Conservation (phyloP, 805 yeast species). For the Lachancea cidri region DNA sequence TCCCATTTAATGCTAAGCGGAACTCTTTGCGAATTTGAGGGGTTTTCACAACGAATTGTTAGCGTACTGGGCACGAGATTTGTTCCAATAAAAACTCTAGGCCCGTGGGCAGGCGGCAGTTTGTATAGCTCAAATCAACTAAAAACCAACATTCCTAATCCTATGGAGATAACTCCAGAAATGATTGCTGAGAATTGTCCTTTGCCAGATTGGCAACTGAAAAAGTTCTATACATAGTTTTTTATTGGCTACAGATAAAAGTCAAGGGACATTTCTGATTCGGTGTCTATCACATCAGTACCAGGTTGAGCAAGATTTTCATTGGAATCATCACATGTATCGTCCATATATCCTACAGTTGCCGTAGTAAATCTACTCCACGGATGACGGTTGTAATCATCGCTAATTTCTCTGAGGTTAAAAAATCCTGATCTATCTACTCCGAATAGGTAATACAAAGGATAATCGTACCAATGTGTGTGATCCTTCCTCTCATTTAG, state of each 20-base stretch:
- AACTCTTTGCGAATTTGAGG: background rate
- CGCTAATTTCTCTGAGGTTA: conserved; percentile 19
- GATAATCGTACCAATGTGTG: conserved; percentile 14
- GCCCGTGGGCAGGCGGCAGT: conserved; percentile 11
- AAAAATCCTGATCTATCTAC: conserved; percentile 24
- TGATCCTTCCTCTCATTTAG: conserved; percentile 15
- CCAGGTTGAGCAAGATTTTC: background rate
- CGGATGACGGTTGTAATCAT: conserved; percentile 16
- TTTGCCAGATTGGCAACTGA: conserved; percentile 16
- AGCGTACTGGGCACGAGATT: conserved; percentile 1
- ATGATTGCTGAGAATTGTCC: background rate
- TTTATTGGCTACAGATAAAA: conserved; percentile 3
- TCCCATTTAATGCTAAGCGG: conserved; percentile 6
- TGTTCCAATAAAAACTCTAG: conserved; percentile 2
- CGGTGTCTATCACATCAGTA: background rate
- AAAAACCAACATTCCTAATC: background rate
- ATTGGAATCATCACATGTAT: background rate
- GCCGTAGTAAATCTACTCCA: conserved; percentile 13
- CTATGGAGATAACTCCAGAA: conserved; percentile 1
- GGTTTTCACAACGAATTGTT: background rate
- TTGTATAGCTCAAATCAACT: conserved; percentile 3
- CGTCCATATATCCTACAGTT: background rate
- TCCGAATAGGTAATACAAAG: conserved; percentile 23
- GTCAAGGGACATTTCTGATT: conserved; percentile 5
- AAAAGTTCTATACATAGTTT: conserved; percentile 5